Percentiles rank a stretch among this genome's conserved stretches.
phyloP scores from a whole-genome alignment of 139 green algal species.

The Micractinium sp. region DNA sequence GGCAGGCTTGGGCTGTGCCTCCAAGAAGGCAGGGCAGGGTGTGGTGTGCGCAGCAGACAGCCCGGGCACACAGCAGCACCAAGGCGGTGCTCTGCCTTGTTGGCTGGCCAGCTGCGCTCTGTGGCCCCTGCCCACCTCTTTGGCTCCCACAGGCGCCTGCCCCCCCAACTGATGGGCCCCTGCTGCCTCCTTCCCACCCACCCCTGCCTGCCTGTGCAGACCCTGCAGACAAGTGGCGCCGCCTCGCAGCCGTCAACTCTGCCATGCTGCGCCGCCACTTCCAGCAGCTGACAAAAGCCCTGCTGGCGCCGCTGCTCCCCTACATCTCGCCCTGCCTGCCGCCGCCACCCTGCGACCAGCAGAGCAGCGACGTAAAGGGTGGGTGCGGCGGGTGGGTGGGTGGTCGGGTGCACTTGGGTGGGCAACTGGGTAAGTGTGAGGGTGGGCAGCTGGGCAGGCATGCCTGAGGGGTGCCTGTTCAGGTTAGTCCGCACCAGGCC shows the following conservation, averaged over 20 bases:
- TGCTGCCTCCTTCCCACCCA: not conserved
- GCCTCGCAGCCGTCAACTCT: conserved; percentile 72
- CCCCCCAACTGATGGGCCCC: not conserved
- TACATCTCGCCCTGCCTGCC: conserved; percentile 68
- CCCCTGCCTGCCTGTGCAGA: conserved; percentile 22
- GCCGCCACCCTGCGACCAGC: not conserved
- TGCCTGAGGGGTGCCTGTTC: not conserved
- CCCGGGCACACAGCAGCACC: too few relatives aligned
- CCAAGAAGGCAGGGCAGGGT: too few relatives aligned
- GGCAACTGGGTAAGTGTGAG: not conserved
- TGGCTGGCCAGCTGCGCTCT: too few relatives aligned
- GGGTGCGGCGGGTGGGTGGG: not conserved
- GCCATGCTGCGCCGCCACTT: conserved; percentile 81
- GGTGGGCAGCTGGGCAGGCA: not conserved
- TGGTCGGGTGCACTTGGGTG: not conserved
- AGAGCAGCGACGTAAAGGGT: not conserved
- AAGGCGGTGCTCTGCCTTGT: too few relatives aligned
- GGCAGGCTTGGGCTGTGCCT: too few relatives aligned
- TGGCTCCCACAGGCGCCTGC: not conserved
- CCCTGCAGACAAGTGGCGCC: conserved; percentile 48
- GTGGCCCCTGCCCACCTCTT: not conserved
- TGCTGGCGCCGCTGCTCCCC: conserved; percentile 78
- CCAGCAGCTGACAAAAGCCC: conserved; percentile 75
- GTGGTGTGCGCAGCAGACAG: too few relatives aligned
- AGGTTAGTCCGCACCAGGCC: too few relatives aligned